Evolutionary conservation across 106 monocot genomes (phyloP), one percentile per base, ranked within the genome.

Genomic region (Posidonia australis): DNA sequence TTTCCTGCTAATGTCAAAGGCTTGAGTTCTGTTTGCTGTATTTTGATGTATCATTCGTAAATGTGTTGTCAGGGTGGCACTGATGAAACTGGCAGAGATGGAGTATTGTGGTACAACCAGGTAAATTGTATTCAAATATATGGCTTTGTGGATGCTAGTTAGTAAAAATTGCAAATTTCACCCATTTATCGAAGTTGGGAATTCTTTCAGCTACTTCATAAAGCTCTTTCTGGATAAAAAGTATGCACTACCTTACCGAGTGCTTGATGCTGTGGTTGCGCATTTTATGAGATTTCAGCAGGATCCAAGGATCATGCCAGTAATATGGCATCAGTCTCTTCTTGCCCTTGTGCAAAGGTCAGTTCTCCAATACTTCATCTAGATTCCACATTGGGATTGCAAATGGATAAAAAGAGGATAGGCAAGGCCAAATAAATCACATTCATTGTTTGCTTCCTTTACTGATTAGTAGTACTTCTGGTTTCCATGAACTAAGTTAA

Each of bases 101-200:
- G 76, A 76, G 26, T 76, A 76, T 18, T 76, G 68, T 70, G 76
- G 76, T 27, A 76, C 76, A 23, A 76, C 76, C 24, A 76, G 76
- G 76, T 76, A 63, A 36, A 4, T 36, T 36, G 36, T 36, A 36
- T 4, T 36, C 36, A 36, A 7, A 36, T 7, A 7, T 36, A 36
- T 36, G 7, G 36, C 2, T 36, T 36, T 36, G 7, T 36, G 36
- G 36, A 4, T 36, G 36, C 36, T 36, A 36, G 36, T 36, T 36
- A 36, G 36, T 36, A 36, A 36, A 4, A 36, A 36, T 36, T 36
- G 2, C 36, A 36, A n/a, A 36, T 7, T 2, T 36, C 36, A 36
- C 36, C 36, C 36, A 36, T 36, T 36, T 7, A 36, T 7, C 36
- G 36, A 4, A 2, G 36, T 36, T 36, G 2, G 36, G 2, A 4